These are phyloP conservation scores for Hemileccinum rubropunctum DNA, from an alignment of 768 basidiomycete species.

Conservation along the genomic window DNA sequence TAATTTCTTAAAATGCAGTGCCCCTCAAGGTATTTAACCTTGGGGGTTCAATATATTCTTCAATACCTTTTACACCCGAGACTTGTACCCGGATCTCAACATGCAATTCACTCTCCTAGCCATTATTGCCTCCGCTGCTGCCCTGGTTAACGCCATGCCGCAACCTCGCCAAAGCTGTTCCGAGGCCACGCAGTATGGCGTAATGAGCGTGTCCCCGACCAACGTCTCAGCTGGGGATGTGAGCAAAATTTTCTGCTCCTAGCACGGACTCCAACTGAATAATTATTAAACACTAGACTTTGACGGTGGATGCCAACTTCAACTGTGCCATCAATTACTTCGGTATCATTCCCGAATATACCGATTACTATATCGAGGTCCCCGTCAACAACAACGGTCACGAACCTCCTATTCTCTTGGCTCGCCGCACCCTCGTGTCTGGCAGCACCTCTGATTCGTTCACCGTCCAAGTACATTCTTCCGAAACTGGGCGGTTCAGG, in stretches of 20 bases:
- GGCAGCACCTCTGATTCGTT: constrained; percentile 12
- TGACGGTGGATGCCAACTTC: constrained; percentile 24
- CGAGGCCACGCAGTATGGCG: constrained; percentile 22
- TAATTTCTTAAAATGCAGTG: background rate
- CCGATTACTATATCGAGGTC: constrained; percentile 34
- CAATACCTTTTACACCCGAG: background rate
- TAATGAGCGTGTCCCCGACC: constrained; percentile 16
- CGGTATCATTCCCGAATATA: constrained; percentile 21
- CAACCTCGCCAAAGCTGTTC: constrained; percentile 21
- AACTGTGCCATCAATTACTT: constrained; percentile 23
- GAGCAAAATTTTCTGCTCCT: background rate
- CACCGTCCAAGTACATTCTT: constrained; percentile 15
- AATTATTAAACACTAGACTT: constrained; percentile 5
- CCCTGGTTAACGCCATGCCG: constrained; percentile 18
- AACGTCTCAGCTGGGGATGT: constrained; percentile 26
- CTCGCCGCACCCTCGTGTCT: constrained; percentile 15
- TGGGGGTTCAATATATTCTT: background rate
- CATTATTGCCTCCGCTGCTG: constrained; percentile 8
- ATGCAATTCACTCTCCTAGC: constrained; percentile 20
- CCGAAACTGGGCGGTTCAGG: no score
- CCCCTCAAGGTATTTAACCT: constrained; percentile 9
- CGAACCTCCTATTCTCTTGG: constrained; percentile 30
- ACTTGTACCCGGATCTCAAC: background rate
- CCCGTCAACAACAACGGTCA: constrained; percentile 30
- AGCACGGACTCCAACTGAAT: constrained; percentile 1